Evolutionary conservation across 257 asterid species (phyloP), one percentile per base, ranked within the genome.

Genomic region (Solanum gracilifrons): DNA sequence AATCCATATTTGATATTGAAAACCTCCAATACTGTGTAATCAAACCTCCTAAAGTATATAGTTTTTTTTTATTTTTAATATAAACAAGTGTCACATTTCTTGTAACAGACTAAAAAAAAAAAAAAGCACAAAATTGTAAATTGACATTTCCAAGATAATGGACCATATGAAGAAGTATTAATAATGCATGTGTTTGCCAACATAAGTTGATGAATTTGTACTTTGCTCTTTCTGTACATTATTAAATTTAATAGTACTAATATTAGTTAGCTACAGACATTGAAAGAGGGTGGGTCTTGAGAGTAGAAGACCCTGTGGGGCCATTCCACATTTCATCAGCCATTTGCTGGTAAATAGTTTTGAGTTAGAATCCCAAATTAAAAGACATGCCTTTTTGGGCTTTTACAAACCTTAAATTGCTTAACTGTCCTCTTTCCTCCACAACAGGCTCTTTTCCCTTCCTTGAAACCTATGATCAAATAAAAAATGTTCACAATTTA

Each of bases 301-400:
- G 83, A 87, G 74, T 75, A 37, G 32, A 87, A 25, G 87, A 69
- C 74, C 88, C 72, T 20, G 2, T 13, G 20, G 87, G 16, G 1
- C 89, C 90, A 11, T 31, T 58, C 93, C 92, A 91, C 91, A 90
- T 88, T 46, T 85, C 88, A 9, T 51, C 71, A 23, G 93, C 93
- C 89, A 90, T 83, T 86, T 87, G 89, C 48, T 75, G 35, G 91
- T 88, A 76, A 7, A 43, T 83, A 10, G 31, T 69, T 68, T 68
- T 90, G 91, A 3, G 93, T 91, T 11, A 86, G 91, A 87, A 46
- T 90, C 92, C 90, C 90, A 87, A n/a, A n/a, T n/a, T n/a, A n/a
- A 43, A 91, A 91, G 31, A 91, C 86, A 33, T 88, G 83, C 9
- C 66, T 35, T 2, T 89, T 74, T 4, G 93, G 92, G 75, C 46